Conservation (phyloP, 306 rosid species). For the Vachellia pachyceras region DNA sequence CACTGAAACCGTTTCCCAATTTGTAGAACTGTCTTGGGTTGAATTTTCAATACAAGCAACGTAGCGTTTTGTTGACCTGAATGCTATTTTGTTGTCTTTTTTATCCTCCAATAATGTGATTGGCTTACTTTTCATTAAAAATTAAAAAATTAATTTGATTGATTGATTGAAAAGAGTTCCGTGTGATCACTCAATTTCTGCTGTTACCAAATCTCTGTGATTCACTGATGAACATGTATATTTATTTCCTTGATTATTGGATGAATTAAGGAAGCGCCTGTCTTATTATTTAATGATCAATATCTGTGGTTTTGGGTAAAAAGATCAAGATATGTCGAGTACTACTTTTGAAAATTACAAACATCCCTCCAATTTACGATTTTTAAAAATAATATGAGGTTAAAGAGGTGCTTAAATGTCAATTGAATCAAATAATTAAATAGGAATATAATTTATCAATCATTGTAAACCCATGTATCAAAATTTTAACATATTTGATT, state of each 20-base stretch:
- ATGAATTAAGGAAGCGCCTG: neutral
- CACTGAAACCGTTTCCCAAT: too few species aligned
- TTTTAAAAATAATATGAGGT: too few species aligned
- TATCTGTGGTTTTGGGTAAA: neutral
- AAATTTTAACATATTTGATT: too few species aligned
- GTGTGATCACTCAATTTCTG: neutral
- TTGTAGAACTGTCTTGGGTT: too few species aligned
- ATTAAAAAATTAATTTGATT: too few species aligned
- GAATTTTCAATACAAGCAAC: neutral
- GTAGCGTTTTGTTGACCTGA: neutral
- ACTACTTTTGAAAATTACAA: neutral
- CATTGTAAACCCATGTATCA: too few species aligned
- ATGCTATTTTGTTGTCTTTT: neutral
- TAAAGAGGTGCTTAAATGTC: too few species aligned
- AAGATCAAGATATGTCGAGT: neutral
- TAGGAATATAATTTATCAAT: too few species aligned
- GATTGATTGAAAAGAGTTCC: neutral
- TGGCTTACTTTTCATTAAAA: neutral
- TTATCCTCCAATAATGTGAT: neutral
- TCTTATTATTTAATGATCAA: neutral
- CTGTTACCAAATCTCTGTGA: neutral
- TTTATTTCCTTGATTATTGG: neutral
- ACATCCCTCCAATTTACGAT: neutral
- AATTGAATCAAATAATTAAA: too few species aligned
- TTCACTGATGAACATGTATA: neutral